Evolutionary conservation across 495 filamentous ascomycete species (phyloP).

Genomic region (Aeminium ludgeri): DNA sequence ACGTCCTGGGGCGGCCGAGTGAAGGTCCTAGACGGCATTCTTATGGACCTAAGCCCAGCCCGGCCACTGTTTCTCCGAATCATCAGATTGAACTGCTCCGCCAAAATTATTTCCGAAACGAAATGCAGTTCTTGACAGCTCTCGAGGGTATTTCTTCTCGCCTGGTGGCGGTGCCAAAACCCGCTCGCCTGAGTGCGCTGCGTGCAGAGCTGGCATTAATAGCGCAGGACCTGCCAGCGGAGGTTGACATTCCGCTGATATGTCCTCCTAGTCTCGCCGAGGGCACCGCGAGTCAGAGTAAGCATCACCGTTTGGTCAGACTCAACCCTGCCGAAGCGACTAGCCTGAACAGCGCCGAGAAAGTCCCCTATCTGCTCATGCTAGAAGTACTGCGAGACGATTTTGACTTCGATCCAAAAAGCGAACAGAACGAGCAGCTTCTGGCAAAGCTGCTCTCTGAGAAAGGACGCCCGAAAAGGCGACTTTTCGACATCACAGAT

Average conservation of each 20-base stretch:
- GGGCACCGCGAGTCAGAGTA: slow-evolving; percentile 44
- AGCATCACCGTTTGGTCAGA: slow-evolving; percentile 57
- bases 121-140: slow-evolving; percentile 55
- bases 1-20: slow-evolving; percentile 26
- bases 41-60: slow-evolving; percentile 31
- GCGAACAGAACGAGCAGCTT: slow-evolving; percentile 44
- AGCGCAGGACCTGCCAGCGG: slow-evolving; percentile 53
- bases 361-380: slow-evolving; percentile 63
- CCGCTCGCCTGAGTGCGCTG: slow-evolving; percentile 55
- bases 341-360: slow-evolving; percentile 62
- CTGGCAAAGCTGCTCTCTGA: slow-evolving; percentile 43
- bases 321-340: slow-evolving; percentile 64
- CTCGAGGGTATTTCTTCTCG: slow-evolving; percentile 64
- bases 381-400: slow-evolving; percentile 57
- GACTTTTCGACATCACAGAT: slow-evolving; percentile 54
- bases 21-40: slow-evolving; percentile 30
- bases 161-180: slow-evolving; percentile 55
- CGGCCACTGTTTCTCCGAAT: slow-evolving; percentile 34
- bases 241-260: slow-evolving; percentile 61
- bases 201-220: slow-evolving; percentile 60
- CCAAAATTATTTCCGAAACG: slow-evolving; percentile 57
- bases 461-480: slow-evolving; percentile 37
- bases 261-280: slow-evolving; percentile 51
- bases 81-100: slow-evolving; percentile 47
- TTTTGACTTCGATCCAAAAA: slow-evolving; percentile 56